These are phyloP conservation scores for Aspergillus glaucus DNA, from an alignment of 2,329 filamentous ascomycete genomes.

Conservation along the genomic window DNA sequence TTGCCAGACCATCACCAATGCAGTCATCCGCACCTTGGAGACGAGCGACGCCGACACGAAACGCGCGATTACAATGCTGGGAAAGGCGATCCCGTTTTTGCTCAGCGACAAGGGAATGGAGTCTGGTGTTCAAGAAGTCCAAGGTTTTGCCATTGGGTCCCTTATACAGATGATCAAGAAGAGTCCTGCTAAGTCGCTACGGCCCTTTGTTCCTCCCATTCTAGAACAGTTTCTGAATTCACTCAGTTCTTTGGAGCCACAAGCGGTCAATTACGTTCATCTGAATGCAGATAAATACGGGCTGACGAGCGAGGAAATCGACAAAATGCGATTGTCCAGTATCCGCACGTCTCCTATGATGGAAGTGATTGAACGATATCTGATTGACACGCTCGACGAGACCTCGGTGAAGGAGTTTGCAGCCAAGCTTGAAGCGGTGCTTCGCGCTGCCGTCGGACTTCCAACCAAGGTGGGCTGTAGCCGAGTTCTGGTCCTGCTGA, in stretches of 20 bases:
- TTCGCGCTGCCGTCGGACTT: slow-evolving; percentile 82
- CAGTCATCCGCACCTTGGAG: slow-evolving; percentile 78
- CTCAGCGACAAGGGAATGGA: slow-evolving; percentile 84
- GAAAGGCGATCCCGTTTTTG: slow-evolving; percentile 82
- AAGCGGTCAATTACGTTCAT: slow-evolving; percentile 87
- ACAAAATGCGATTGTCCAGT: slow-evolving; percentile 73
- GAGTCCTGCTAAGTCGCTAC: slow-evolving; percentile 65
- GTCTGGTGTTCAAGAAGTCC: slow-evolving; percentile 80
- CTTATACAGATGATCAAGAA: slow-evolving; percentile 87
- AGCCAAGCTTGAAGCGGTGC: slow-evolving; percentile 65
- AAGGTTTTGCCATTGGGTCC: slow-evolving; percentile 73
- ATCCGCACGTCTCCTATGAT: slow-evolving; percentile 84
- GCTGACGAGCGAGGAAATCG: slow-evolving; percentile 80
- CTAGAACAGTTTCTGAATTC: slow-evolving; percentile 74
- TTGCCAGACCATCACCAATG: slow-evolving; percentile 76
- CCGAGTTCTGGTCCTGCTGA: slow-evolving; percentile 75
- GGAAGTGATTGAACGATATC: slow-evolving; percentile 79
- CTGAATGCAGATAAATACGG: slow-evolving; percentile 79
- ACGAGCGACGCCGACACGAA: slow-evolving; percentile 59
- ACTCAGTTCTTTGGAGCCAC: slow-evolving; percentile 80
- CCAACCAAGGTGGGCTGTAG: slow-evolving; percentile 91
- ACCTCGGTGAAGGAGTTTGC: slow-evolving; percentile 69
- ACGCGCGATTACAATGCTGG: slow-evolving; percentile 71
- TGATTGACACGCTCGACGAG: slow-evolving; percentile 72
- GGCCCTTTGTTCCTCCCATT: slow-evolving; percentile 74